Evolutionary conservation across 2,329 filamentous ascomycete species (phyloP), one percentile per base, ranked within the genome.

Genomic region (Metarhizium rileyi): DNA sequence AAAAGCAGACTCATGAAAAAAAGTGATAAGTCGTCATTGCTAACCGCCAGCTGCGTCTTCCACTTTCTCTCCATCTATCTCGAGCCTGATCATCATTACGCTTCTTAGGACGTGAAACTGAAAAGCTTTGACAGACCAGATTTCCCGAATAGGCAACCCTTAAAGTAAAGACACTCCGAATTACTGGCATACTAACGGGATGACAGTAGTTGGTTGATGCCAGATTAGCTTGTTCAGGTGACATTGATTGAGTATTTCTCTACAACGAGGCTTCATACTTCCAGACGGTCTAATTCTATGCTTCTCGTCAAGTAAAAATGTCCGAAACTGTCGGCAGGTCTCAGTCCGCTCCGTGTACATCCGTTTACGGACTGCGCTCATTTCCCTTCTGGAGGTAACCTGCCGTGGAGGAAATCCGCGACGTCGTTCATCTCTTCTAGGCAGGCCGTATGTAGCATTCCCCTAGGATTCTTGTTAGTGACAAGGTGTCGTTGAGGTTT

Each of bases 341-440:
- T 46, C 14, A 14, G 2, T 36, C 10, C 33, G 14, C 33, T 10
- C n/a, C 10, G 5, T 38, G n/a, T 20, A 12, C 18, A 8, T n/a
- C n/a, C 18, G 16, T 7, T 30, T 4, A 38, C 30, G 8, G 48
- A 45, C 1, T 50, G 43, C 27, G 28, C 46, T n/a, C 12, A 50
- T 12, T 44, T 35, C 12, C 46, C 52, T 46, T 58, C 53, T 0
- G 69, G 60, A 5, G 76, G 74, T 47, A 82, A 66, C 42, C 66
- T 67, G 50, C 68, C 62, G 30, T 58, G 64, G 47, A 83, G 55
- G 53, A 79, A 83, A 1, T 59, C 64, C 68, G 93, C 88, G 18
- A 96, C 73, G 58, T 95, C 86, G 54, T 93, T 80, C 49, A 96
- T 80, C 70, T 96, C 91, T 54, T 85, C 72, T 5, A 81, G 74